Percentiles rank a stretch among this genome's conserved stretches.
phyloP scores from a whole-genome alignment of 306 rosid species.

The Dicorynia guianensis region DNA sequence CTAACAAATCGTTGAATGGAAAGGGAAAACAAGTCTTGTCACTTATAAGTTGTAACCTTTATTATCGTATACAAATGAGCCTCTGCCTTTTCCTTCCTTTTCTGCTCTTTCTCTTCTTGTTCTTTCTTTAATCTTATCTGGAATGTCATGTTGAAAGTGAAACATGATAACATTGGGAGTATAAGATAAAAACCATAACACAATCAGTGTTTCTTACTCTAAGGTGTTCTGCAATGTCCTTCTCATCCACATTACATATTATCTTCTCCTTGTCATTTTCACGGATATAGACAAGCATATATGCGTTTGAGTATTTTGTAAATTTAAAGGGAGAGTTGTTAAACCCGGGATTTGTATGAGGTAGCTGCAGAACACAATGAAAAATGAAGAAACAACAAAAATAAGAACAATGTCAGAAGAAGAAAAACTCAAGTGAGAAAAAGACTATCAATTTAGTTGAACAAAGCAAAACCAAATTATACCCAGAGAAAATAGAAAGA shows the following conservation, averaged over 20 bases:
- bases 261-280: conserved; percentile 90
- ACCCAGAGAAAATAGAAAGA: no score
- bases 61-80: conserved; percentile 87
- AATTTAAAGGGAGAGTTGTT: conserved; percentile 87
- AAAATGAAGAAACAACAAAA: conserved; percentile 21
- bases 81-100: conserved; percentile 87
- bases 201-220: conserved; percentile 59
- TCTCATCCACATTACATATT: conserved; percentile 87
- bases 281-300: conserved; percentile 95
- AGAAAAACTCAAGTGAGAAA: background rate
- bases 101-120: conserved; percentile 86
- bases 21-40: background rate
- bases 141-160: conserved; percentile 28
- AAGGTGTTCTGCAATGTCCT: conserved; percentile 85
- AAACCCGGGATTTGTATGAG: conserved; percentile 87
- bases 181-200: conserved; percentile 18
- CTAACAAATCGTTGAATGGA: background rate
- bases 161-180: conserved; percentile 15
- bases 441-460: background rate
- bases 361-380: conserved; percentile 63
- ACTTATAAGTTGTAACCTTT: conserved; percentile 55
- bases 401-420: background rate
- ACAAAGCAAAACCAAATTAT: no score
- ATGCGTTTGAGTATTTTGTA: conserved; percentile 90
- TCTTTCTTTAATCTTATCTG: conserved; percentile 89